Evolutionary conservation across 1,139 yeast genomes (phyloP).

Genomic region (Lizanozyma gosingica): DNA sequence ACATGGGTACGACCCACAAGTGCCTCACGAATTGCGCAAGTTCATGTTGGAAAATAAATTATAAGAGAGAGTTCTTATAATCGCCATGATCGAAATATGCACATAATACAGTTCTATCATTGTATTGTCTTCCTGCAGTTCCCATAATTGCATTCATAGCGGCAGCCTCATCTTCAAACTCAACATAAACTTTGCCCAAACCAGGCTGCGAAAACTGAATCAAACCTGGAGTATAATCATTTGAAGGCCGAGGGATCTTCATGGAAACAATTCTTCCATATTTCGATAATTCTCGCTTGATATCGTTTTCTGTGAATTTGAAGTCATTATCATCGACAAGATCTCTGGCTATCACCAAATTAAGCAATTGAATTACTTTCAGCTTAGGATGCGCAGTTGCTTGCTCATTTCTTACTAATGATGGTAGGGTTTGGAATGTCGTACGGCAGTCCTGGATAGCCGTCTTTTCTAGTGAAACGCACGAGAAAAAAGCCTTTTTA

Average conservation of each 20-base stretch:
- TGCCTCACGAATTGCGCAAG: constrained; percentile 9
- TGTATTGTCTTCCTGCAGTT: constrained; percentile 61
- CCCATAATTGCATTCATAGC: constrained; percentile 53
- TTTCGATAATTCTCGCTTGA: constrained; percentile 41
- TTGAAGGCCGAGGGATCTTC: constrained; percentile 59
- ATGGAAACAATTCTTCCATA: constrained; percentile 48
- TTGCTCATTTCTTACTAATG: constrained; percentile 27
- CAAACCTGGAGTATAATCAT: constrained; percentile 36
- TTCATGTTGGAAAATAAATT: background rate
- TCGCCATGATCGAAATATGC: constrained; percentile 56
- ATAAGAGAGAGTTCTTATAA: constrained; percentile 18
- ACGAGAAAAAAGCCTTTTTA: constrained; percentile 23
- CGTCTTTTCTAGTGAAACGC: constrained; percentile 20
- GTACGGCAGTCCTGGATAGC: constrained; percentile 29
- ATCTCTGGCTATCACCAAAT: constrained; percentile 59
- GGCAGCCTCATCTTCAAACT: constrained; percentile 43
- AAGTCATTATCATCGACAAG: constrained; percentile 43
- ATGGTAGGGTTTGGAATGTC: constrained; percentile 22
- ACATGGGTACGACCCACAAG: constrained; percentile 51
- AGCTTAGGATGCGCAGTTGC: constrained; percentile 34
- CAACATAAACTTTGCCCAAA: constrained; percentile 65
- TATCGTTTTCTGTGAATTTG: constrained; percentile 43
- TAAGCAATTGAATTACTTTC: constrained; percentile 55
- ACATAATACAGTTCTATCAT: constrained; percentile 63
- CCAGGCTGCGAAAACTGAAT: constrained; percentile 45